Percentiles rank a stretch among this genome's conserved stretches.
Conservation (phyloP, 192 early-diverging fungal genomes). For the Mortierella hygrophila region DNA sequence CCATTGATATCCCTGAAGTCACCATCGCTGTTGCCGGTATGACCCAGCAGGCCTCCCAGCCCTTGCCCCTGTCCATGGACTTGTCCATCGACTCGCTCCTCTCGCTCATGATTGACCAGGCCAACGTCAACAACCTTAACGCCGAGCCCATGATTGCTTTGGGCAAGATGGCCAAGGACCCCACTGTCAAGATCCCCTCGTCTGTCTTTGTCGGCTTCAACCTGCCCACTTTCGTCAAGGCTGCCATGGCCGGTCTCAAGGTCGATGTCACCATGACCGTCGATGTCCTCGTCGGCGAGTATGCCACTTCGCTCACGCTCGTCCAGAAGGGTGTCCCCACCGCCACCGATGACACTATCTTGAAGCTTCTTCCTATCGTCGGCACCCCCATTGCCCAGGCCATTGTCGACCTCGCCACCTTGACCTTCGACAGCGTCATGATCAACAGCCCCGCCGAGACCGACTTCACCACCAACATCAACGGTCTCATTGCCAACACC, state of each 20-base stretch:
- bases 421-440: constrained; percentile 37
- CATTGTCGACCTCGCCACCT: constrained; percentile 57
- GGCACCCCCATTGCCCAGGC: constrained; percentile 68
- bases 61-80: constrained; percentile 62
- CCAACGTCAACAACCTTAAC: constrained; percentile 57
- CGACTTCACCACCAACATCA: constrained; percentile 52
- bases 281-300: constrained; percentile 63
- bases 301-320: constrained; percentile 56
- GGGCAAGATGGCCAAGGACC: constrained; percentile 51
- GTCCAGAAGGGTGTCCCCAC: constrained; percentile 59
- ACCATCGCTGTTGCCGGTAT: constrained; percentile 59
- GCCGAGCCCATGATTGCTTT: constrained; percentile 60
- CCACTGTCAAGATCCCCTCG: constrained; percentile 39
- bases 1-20: constrained; percentile 61
- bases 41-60: constrained; percentile 43
- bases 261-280: constrained; percentile 63
- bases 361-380: constrained; percentile 64
- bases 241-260: constrained; percentile 61
- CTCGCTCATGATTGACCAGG: constrained; percentile 61
- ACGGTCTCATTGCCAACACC: constrained; percentile 51
- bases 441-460: constrained; percentile 55
- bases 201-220: constrained; percentile 63
- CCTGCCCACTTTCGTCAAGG: constrained; percentile 57
- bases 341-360: constrained; percentile 61
- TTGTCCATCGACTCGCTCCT: constrained; percentile 62